Evolutionary conservation across 768 basidiomycete species (phyloP).

Genomic region (Macrocybe gigantea): DNA sequence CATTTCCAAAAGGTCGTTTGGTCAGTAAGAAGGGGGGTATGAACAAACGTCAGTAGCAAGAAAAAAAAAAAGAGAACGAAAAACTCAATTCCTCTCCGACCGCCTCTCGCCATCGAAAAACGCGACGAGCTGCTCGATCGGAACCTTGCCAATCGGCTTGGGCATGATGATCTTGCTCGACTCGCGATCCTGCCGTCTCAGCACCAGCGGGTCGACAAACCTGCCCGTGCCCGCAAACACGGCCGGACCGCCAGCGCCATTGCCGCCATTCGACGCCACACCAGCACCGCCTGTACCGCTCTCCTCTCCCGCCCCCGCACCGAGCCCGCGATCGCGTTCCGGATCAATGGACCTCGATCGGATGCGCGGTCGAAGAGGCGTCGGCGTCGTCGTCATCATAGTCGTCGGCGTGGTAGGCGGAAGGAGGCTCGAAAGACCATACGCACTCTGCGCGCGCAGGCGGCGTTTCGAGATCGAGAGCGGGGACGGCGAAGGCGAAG

Average conservation of each 20-base stretch:
- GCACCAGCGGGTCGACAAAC: constrained; percentile 75
- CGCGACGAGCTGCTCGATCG: constrained; percentile 75
- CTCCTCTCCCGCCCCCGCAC: constrained; percentile 13
- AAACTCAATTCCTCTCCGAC: not conserved
- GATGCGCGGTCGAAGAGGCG: constrained; percentile 23
- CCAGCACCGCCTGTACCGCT: not conserved
- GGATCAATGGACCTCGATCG: constrained; percentile 36
- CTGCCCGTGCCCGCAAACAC: constrained; percentile 28
- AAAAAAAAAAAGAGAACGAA: too few relatives aligned
- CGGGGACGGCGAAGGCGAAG: constrained; percentile 19
- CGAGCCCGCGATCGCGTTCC: constrained; percentile 11
- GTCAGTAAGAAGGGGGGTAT: too few relatives aligned
- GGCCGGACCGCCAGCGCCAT: constrained; percentile 1
- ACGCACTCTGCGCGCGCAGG: constrained; percentile 55
- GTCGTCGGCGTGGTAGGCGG: constrained; percentile 24
- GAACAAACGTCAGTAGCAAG: too few relatives aligned
- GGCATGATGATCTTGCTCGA: constrained; percentile 38
- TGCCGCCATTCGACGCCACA: constrained; percentile 2
- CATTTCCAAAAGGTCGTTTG: too few relatives aligned
- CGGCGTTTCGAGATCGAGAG: constrained; percentile 22
- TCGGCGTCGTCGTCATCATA: not conserved
- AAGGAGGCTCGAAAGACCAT: constrained; percentile 35
- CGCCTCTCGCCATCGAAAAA: constrained; percentile 65
- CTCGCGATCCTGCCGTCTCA: constrained; percentile 60
- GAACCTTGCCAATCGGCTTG: constrained; percentile 53